Base-by-base conservation (phyloP, 2,329 filamentous ascomycete species). In the Orbilia quercus region DNA sequence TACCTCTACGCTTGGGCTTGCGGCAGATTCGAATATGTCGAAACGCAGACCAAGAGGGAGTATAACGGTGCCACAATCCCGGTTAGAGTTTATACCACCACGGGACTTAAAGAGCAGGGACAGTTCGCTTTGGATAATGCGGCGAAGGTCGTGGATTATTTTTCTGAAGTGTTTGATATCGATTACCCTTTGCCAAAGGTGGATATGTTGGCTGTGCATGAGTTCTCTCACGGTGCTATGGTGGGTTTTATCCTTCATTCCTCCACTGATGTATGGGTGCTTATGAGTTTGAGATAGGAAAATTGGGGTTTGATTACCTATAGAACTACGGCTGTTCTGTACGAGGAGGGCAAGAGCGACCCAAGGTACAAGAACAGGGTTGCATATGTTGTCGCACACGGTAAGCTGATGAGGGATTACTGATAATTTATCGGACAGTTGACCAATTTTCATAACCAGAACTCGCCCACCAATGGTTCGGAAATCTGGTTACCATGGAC, bases 291-390 rank as follows among this genome's bases (percentile, higher is more conserved):
- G 91, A 48, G 96, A 96, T 91, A 65, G 60, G 93, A 97, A 84
- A 96, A 96, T 80, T 97, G 93, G 93, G 93, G 93, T 76, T 85
- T 99, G 60, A 92, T 99, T 69, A 98, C 95, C 31, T 99, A 98
- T 83, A 87, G 92, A 76, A 96, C 94, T 9, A 98, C 94, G 9
- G 93, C 95, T 55, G 90, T 99, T 25, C 86, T 99, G n/a, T 99
- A 95, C 79, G 94, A 99, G 78, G 92, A 96, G 80, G 89, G 92
- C 80, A 91, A 90, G 53, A 97, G 94, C 0, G 94, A 97, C 80
- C 88, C 91, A 44, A 88, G 89, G 76, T 97, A 94, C 83, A 93
- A 92, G 82, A 97, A 96, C 81, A 87, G 93, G 38, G 90, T 99
- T 75, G 95, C 95, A 31, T 98, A 99, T 79, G 93, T 98, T 65